A percentile compares a stretch with the other conserved stretches of the same genome.
Evolutionary conservation across 352 stramenopile species (phyloP).

Genomic region (Phytophthora citricola): DNA sequence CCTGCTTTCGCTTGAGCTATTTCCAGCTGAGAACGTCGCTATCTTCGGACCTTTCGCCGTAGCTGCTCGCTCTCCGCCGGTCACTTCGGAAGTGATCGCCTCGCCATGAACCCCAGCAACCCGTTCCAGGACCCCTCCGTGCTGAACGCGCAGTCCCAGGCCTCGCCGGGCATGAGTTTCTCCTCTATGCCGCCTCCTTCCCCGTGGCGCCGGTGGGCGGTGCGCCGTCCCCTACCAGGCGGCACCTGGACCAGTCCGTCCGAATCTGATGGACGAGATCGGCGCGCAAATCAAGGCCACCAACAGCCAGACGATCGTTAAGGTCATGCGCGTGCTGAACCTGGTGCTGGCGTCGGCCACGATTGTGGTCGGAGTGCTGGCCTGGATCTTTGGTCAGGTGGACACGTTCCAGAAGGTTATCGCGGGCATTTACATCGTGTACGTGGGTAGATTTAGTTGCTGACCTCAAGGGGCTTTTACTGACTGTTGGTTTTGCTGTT

Average conservation of each 20-base stretch:
- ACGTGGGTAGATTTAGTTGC: constrained; percentile 24
- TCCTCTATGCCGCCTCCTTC: constrained; percentile 47
- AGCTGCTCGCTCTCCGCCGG: constrained; percentile 1
- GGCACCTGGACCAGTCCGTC: constrained; percentile 30
- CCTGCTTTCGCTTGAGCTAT: not conserved
- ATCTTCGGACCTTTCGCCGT: constrained; percentile 17
- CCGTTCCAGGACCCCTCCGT: constrained; percentile 55
- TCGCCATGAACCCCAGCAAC: constrained; percentile 42
- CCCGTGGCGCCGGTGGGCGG: constrained; percentile 36
- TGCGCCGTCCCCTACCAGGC: constrained; percentile 35
- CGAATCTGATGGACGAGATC: constrained; percentile 90
- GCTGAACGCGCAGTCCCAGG: constrained; percentile 40
- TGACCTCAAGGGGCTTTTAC: not conserved
- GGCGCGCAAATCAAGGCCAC: constrained; percentile 83
- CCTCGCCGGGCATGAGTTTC: constrained; percentile 26
- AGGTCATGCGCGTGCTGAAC: constrained; percentile 82
- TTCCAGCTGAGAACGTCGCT: not conserved
- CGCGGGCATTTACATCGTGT: constrained; percentile 90
- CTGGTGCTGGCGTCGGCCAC: constrained; percentile 77
- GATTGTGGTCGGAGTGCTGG: constrained; percentile 70
- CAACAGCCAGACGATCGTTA: constrained; percentile 83
- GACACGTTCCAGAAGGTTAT: constrained; percentile 84
- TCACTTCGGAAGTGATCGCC: constrained; percentile 21
- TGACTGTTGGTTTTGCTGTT: constrained; percentile 14
- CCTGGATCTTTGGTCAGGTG: constrained; percentile 85